phyloP scores from a whole-genome alignment of 371 early-diverging fungal species.

The Nematocida sp. region DNA sequence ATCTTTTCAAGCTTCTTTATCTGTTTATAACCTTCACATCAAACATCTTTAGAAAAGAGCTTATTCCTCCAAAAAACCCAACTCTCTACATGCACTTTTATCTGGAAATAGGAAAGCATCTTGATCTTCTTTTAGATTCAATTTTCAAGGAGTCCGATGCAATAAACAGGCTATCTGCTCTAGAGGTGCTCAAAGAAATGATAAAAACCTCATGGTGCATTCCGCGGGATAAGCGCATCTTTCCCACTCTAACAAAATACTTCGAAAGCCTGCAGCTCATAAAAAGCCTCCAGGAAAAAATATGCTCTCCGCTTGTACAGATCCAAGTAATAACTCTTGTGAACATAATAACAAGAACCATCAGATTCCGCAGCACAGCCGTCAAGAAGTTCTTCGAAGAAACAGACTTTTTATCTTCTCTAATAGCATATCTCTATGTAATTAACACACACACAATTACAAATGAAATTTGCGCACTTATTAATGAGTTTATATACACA shows the following conservation, averaged over 20 bases:
- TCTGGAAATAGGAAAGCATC: slow-evolving; percentile 14
- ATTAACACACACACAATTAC: slow-evolving; percentile 31
- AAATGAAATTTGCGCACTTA: slow-evolving; percentile 37
- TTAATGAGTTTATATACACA: slow-evolving; percentile 39
- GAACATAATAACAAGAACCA: slow-evolving; percentile 14
- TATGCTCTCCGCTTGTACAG: background rate
- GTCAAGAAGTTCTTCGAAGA: background rate
- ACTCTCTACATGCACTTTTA: slow-evolving; percentile 38
- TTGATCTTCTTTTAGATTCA: background rate
- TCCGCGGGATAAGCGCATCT: background rate
- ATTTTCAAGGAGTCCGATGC: slow-evolving; percentile 25
- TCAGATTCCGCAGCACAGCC: slow-evolving; percentile 5
- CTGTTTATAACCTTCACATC: slow-evolving; percentile 42
- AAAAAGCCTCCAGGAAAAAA: background rate
- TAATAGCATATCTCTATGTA: slow-evolving; percentile 10
- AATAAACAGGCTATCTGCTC: slow-evolving; percentile 35
- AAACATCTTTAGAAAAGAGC: slow-evolving; percentile 15
- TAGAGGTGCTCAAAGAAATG: slow-evolving; percentile 39
- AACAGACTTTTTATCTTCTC: background rate
- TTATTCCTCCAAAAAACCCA: background rate
- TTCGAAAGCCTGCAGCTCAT: background rate
- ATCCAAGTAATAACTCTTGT: slow-evolving; percentile 16
- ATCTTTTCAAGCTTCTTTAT: slow-evolving; percentile 43
- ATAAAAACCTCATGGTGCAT: slow-evolving; percentile 22
- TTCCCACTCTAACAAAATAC: slow-evolving; percentile 6